Base-by-base conservation (phyloP, 306 rosid genomes). In the Elaeagnus macrophylla region DNA sequence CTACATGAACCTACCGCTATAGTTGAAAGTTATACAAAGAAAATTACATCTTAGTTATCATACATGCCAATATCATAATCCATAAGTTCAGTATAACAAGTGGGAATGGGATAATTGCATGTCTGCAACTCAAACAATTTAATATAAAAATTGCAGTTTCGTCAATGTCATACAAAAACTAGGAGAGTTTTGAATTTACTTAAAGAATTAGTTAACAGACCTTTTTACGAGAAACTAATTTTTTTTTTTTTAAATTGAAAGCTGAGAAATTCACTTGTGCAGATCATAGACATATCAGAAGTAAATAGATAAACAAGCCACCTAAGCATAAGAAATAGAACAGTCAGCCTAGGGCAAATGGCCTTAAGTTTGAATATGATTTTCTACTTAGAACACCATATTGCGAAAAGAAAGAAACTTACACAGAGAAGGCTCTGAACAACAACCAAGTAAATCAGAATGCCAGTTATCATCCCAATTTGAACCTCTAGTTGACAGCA, bases 401-500 rank as follows among this genome's bases (percentile, higher is more conserved):
- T 49, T 32, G 11, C 2, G 1, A 53, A 35, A 0, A 35, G 10
- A 14, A 6, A n/a, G 11, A 32, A 65, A 61, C 75, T 65, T 49
- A 72, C 73, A 46, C 35, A 77, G 55, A 53, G 62, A 77, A 43
- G 77, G 76, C 45, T 77, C 77, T 1, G 39, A 32, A 48, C 66
- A 68, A 50, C 79, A 77, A 50, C 61, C 54, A 11, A 73, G 55
- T n/a, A 73, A 59, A 55, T 73, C 76, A 42, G 68, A 49, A 16
- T 64, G 58, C 83, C 83, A 77, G 36, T 56, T 94, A 58, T 70
- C 89, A 43, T 75, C 77, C 51, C 57, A 77, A 72, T 70, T 66
- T 44, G 94, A 82, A 60, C 79, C 76, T 61, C 80, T 81, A 39
- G 76, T 77, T 25, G 95, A 84, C 60, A 67, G 63, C 58, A 78